Evolutionary conservation across 495 filamentous ascomycete genomes (phyloP), one percentile per base, ranked within the genome.

Genomic region (Neurospora sp.): DNA sequence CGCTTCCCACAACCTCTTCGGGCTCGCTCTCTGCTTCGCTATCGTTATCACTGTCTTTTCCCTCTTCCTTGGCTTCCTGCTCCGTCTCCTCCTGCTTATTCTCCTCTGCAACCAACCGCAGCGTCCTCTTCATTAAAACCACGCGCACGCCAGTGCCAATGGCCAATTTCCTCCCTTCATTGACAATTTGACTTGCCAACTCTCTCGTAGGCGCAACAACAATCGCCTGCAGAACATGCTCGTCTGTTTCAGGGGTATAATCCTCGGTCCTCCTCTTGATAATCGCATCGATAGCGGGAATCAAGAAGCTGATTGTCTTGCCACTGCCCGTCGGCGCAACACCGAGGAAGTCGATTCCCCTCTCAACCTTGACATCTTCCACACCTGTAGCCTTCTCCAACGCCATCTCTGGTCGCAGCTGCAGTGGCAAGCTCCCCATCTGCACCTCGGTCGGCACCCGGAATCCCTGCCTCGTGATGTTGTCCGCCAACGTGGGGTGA

Each of bases 241-340:
- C 78, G 10, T 80, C 77, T 39, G 5, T 48, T 39, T 8, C 82
- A 14, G 53, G 53, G 53, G 27, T 35, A 16, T 65, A 65, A 18
- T 77, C 70, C 59, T 85, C 81, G 69, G 82, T 77, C 42, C 81
- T 81, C 73, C 80, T 77, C 76, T 83, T 83, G 39, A 95, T 83
- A 65, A 95, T 88, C 68, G 87, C 85, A 78, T 97, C 91, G 69
- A 98, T 86, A 20, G 93, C 85, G 0, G 94, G 93, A 37, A 99
- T 91, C 78, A 98, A 80, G 77, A 97, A 99, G 4, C 93, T 92
- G 71, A 98, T 80, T 0, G 96, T 98, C 83, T 99, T 99, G n/a
- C 96, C 96, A 78, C 94, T 97, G 22, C 96, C 96, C 4, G 96
- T 99, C 4, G 96, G 96, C 16, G 96, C 96, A 41, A 98, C 90